phyloP scores from a whole-genome alignment of 768 basidiomycete species.

The Russula emetica region DNA sequence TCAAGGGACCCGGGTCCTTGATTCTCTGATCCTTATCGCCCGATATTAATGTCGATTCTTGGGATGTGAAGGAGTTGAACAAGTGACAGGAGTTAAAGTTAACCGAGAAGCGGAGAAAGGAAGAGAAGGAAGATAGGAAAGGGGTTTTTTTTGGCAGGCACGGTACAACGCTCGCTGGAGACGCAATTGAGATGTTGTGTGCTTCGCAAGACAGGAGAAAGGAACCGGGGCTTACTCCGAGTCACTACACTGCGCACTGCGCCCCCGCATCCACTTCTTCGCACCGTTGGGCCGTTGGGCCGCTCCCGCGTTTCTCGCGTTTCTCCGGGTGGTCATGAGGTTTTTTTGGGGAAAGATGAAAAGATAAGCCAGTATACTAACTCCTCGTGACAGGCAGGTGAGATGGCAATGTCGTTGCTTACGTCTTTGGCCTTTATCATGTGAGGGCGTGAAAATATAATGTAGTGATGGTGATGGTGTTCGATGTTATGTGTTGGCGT shows the following conservation, averaged over 20 bases:
- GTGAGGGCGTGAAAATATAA: not conserved
- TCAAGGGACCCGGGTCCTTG: not conserved
- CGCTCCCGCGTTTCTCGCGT: not conserved
- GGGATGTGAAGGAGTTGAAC: not conserved
- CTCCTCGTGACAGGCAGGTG: constrained; percentile 15
- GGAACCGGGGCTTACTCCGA: not conserved
- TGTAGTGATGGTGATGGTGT: not conserved
- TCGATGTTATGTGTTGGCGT: too few relatives aligned
- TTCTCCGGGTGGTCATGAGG: constrained; percentile 13
- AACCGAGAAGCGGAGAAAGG: not conserved
- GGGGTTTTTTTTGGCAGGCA: not conserved
- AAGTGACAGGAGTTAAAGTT: not conserved
- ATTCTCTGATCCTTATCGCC: not conserved
- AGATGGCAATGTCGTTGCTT: constrained; percentile 10
- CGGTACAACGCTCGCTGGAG: not conserved
- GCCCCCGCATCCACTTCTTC: not conserved
- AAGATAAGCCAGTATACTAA: constrained; percentile 19
- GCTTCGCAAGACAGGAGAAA: constrained; percentile 1
- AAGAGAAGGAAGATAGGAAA: not conserved
- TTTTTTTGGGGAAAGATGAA: not conserved
- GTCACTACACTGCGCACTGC: not conserved
- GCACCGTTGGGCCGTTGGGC: not conserved
- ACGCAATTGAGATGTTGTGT: not conserved
- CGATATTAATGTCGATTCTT: not conserved
- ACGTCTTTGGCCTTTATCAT: too few relatives aligned